Evolutionary conservation across 2,329 filamentous ascomycete genomes (phyloP).

Genomic region (Colletotrichum lupini): DNA sequence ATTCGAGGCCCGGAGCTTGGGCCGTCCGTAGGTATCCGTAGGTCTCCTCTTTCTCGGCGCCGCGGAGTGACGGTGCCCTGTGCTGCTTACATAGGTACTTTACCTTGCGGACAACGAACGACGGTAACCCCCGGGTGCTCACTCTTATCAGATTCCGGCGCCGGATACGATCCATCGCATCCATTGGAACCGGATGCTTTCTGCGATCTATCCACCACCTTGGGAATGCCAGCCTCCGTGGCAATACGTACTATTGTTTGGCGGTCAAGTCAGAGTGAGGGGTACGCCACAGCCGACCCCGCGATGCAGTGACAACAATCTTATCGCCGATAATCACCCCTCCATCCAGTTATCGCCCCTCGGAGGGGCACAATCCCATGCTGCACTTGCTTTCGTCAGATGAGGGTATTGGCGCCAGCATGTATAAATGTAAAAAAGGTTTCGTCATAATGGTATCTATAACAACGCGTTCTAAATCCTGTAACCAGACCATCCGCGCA

Average conservation of each 20-base stretch:
- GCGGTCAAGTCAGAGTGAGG: background rate
- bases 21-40: background rate
- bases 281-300: background rate
- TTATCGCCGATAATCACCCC: conserved; percentile 4
- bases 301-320: conserved; percentile 8
- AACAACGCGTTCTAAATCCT: conserved; percentile 32
- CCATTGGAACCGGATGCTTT: background rate
- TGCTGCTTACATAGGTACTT: background rate
- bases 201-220: background rate
- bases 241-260: background rate
- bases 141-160: background rate
- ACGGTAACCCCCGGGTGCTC: background rate
- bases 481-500: conserved; percentile 30
- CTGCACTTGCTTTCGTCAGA: background rate
- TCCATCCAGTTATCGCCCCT: background rate
- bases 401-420: background rate
- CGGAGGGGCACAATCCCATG: background rate
- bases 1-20: background rate
- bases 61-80: background rate
- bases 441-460: conserved; percentile 36
- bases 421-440: background rate
- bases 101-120: background rate
- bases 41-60: background rate
- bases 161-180: background rate
- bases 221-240: background rate